Evolutionary conservation across 2,329 filamentous ascomycete genomes (phyloP), one percentile per base, ranked within the genome.

Genomic region (Clonostachys solani): DNA sequence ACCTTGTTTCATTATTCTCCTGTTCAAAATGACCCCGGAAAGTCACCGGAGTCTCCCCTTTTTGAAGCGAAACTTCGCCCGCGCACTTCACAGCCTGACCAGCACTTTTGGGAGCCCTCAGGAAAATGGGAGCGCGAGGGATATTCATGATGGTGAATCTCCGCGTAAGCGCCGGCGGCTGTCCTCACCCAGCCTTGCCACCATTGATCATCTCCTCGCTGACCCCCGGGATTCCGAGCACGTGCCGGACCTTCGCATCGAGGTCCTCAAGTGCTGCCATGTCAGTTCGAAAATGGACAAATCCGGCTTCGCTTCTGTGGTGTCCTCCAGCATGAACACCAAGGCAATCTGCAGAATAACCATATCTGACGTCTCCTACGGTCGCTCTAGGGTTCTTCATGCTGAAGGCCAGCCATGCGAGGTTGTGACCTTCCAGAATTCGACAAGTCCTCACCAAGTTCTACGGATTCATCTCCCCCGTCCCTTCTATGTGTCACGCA

Each of bases 351-450:
- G 67, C 49, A 62, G 66, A 52, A 60, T 69, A 50, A 68, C 64
- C 33, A 59, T 70, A 47, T 61, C 56, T 33, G 66, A 69, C 48
- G 51, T 58, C 43, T 61, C 58, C 45, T 58, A 57, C 16, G 66
- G 62, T 43, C 61, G 65, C 49, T 57, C 64, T 29, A 65, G 71
- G 45, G 63, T 78, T 7, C 59, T 82, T 48, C 70, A 79, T 54
- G 77, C 76, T 52, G 72, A 78, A 55, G 79, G 72, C 50, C 76
- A 81, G 55, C 61, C 74, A 9, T 81, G 78, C 62, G 71, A 71
- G 40, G 63, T 83, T 50, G 73, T 68, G 45, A 65, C 76, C 4
- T 75, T 72, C 55, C 72, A 73, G 52, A 75, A 75, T 36, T 63
- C 72, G 3, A 65, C 69, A 44, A 72, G 69, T 29, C 67, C 69